These are phyloP conservation scores for Gaeumannomyces sp. DNA, from an alignment of 2,329 filamentous ascomycete genomes.

Conservation along the genomic window DNA sequence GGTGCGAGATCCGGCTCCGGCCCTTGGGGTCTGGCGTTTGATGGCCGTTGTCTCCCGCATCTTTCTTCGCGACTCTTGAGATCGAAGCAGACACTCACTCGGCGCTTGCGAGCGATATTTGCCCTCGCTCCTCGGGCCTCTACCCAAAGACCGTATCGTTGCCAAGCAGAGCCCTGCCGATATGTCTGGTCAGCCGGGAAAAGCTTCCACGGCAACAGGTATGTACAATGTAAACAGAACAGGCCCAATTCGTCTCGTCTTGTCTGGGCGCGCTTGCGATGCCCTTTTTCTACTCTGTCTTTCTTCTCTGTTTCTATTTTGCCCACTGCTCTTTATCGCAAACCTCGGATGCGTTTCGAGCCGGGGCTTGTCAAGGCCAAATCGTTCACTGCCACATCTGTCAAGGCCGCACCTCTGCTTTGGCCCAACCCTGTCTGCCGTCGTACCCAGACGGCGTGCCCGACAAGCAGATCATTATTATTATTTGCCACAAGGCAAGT, in stretches of 20 bases:
- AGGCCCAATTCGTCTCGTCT: background rate
- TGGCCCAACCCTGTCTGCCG: background rate
- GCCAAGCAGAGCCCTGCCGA: background rate
- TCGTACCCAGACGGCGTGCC: background rate
- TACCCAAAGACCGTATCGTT: background rate
- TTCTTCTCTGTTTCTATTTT: background rate
- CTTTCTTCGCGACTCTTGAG: background rate
- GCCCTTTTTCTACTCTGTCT: background rate
- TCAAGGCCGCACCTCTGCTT: background rate
- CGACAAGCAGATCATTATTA: background rate
- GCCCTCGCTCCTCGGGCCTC: background rate
- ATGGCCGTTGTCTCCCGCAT: background rate
- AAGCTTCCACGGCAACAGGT: conserved; percentile 6
- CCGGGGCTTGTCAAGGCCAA: background rate
- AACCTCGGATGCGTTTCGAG: conserved; percentile 2
- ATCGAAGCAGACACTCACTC: background rate
- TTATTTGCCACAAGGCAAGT: background rate
- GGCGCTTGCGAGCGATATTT: background rate
- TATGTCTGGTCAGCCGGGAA: conserved; percentile 8
- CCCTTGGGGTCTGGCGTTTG: background rate
- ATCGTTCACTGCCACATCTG: background rate
- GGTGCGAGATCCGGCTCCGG: background rate
- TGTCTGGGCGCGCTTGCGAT: background rate
- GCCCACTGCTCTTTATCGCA: background rate
- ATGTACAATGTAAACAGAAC: background rate